Evolutionary conservation across 768 basidiomycete genomes (phyloP).

Genomic region (Russula sp.): DNA sequence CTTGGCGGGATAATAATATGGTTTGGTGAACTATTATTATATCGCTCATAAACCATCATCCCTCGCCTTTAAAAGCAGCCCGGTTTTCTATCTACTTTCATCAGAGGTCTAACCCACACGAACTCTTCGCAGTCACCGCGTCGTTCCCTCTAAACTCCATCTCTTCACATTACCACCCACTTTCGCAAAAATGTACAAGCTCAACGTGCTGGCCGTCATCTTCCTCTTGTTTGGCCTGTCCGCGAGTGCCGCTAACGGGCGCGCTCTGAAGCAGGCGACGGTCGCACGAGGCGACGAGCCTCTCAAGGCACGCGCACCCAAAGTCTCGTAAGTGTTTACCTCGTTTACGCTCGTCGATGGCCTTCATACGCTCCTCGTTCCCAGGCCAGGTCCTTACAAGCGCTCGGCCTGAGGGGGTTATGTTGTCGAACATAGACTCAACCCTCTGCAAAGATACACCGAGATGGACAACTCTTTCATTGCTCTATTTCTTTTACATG

Average conservation of each 20-base stretch:
- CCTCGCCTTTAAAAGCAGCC: conserved; percentile 5
- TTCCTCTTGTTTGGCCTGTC: conserved; percentile 19
- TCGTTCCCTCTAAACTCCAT: background rate
- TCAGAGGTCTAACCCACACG: background rate
- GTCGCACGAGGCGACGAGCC: conserved; percentile 31
- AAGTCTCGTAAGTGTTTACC: background rate
- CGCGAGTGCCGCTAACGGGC: conserved; percentile 15
- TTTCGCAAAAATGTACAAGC: conserved; percentile 3
- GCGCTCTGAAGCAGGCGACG: conserved; percentile 35
- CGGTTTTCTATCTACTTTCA: background rate
- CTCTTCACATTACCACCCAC: background rate
- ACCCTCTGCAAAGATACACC: background rate
- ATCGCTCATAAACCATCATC: background rate
- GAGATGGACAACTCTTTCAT: background rate
- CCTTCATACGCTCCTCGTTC: background rate
- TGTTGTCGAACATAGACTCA: background rate
- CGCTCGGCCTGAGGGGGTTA: background rate
- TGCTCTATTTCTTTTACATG: background rate
- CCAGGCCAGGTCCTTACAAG: background rate
- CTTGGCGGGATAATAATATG: background rate
- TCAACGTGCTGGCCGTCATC: conserved; percentile 8
- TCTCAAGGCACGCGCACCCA: background rate
- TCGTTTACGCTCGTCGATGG: background rate
- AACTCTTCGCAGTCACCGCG: background rate
- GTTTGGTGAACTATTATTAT: background rate